These are phyloP conservation scores for Ettlia oleoabundans DNA, from an alignment of 139 green algal genomes.

Conservation along the genomic window DNA sequence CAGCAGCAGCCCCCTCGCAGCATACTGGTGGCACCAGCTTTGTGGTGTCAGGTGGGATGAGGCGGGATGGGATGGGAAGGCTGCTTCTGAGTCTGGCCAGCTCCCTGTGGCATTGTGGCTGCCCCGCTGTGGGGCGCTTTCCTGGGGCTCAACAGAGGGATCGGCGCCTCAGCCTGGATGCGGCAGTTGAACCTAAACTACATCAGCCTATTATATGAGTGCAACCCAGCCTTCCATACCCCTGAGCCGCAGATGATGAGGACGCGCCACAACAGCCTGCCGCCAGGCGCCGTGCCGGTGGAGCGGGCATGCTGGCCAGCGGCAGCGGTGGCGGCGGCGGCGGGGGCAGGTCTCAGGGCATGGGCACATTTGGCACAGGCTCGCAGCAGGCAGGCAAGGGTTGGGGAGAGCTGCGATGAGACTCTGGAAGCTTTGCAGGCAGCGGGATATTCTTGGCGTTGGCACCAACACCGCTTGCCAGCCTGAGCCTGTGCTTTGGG, in stretches of 20 bases:
- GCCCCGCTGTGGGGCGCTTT: too few species aligned
- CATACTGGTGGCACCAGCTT: neutral
- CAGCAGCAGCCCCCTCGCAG: constrained; percentile 1
- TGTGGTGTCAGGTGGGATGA: constrained; percentile 17
- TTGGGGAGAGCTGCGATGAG: constrained; percentile 13
- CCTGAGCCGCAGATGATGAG: too few species aligned
- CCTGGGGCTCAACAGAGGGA: too few species aligned
- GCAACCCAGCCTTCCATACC: too few species aligned
- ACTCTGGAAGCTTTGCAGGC: neutral
- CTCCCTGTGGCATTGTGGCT: too few species aligned
- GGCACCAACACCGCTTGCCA: neutral
- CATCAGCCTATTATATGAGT: too few species aligned
- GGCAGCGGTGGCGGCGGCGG: too few species aligned
- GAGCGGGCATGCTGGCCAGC: constrained; percentile 14
- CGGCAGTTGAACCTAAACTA: too few species aligned
- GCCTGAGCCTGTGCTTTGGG: too few species aligned
- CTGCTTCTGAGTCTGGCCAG: too few species aligned
- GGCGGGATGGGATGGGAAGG: too few species aligned
- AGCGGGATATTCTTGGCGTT: neutral
- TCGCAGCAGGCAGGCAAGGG: constrained; percentile 12
- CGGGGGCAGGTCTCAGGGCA: neutral
- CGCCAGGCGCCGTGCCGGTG: neutral
- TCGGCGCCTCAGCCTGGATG: too few species aligned
- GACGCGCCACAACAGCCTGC: neutral
- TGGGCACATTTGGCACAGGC: neutral